phyloP scores from a whole-genome alignment of 805 yeast genomes.

The Ogataea nakhonphanomensis region DNA sequence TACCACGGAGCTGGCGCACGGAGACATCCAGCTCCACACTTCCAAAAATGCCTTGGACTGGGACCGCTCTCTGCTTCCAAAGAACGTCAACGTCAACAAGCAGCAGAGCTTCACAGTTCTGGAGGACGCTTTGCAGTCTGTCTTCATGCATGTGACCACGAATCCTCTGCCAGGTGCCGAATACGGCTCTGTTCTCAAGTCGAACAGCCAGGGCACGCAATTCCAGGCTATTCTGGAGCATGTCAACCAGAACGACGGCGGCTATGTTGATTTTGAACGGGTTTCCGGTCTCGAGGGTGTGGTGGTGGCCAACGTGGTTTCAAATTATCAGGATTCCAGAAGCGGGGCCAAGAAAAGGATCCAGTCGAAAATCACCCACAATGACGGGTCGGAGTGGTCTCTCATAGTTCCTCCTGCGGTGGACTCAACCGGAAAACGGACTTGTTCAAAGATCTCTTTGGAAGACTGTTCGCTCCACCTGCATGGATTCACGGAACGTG shows the following conservation, averaged over 20 bases:
- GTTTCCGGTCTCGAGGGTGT: constrained; percentile 85
- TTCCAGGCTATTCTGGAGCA: constrained; percentile 62
- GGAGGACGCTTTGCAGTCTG: constrained; percentile 62
- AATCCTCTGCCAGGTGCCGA: constrained; percentile 49
- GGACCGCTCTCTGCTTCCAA: constrained; percentile 77
- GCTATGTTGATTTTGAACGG: constrained; percentile 85
- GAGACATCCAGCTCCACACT: constrained; percentile 60
- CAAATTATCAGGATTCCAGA: constrained; percentile 45
- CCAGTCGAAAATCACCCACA: constrained; percentile 71
- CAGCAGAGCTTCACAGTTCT: constrained; percentile 73
- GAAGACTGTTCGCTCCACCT: constrained; percentile 72
- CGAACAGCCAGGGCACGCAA: constrained; percentile 84
- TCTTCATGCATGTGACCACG: constrained; percentile 79
- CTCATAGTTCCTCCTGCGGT: constrained; percentile 62
- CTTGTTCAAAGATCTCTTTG: constrained; percentile 49
- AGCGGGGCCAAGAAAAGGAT: constrained; percentile 50
- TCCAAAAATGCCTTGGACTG: constrained; percentile 70
- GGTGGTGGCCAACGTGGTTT: constrained; percentile 65
- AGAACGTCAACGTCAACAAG: constrained; percentile 50
- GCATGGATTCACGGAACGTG: constrained; percentile 85
- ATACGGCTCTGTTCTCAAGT: constrained; percentile 74
- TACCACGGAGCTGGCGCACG: constrained; percentile 51
- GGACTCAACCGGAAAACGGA: constrained; percentile 57
- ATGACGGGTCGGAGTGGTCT: constrained; percentile 87
- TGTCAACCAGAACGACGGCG: constrained; percentile 68